A percentile compares a stretch with the other conserved stretches of the same genome.
Conservation (phyloP, 495 filamentous ascomycete genomes). For the Melanomma pulvis-pyrius region DNA sequence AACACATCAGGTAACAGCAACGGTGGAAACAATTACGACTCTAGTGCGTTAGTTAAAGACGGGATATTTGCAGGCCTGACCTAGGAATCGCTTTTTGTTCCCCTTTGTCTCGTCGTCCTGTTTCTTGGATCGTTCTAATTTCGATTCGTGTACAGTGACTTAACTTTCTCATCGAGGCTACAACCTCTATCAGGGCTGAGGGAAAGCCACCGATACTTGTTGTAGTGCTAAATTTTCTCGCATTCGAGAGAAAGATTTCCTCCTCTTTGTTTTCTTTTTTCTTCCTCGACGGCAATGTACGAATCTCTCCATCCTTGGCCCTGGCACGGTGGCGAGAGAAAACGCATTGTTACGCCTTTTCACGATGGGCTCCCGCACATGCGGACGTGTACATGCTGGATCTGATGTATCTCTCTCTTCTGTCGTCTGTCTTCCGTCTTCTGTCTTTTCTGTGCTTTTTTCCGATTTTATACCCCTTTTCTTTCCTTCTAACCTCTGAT, state of each 20-base stretch:
- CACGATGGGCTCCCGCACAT: too few species aligned
- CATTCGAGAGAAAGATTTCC: neutral
- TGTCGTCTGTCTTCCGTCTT: neutral
- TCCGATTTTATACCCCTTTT: neutral
- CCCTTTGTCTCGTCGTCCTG: neutral
- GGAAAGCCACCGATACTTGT: too few species aligned
- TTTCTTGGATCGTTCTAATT: neutral
- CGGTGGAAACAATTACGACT: conserved; percentile 19
- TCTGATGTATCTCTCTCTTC: too few species aligned
- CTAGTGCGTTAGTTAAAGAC: conserved; percentile 30
- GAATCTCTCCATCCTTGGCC: too few species aligned
- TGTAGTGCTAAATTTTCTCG: too few species aligned
- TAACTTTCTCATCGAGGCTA: neutral
- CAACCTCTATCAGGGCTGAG: neutral
- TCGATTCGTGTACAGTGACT: neutral
- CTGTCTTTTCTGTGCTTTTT: neutral
- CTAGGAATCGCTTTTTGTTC: neutral
- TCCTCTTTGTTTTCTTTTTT: too few species aligned
- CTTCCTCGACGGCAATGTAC: too few species aligned
- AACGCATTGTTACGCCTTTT: too few species aligned
- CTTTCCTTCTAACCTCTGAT: neutral
- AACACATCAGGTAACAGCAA: conserved; percentile 13
- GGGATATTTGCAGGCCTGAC: conserved; percentile 11
- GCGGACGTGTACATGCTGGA: too few species aligned
- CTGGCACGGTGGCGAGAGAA: too few species aligned